Base-by-base conservation (phyloP, 2,329 filamentous ascomycete species). In the Sporothrix sp. region DNA sequence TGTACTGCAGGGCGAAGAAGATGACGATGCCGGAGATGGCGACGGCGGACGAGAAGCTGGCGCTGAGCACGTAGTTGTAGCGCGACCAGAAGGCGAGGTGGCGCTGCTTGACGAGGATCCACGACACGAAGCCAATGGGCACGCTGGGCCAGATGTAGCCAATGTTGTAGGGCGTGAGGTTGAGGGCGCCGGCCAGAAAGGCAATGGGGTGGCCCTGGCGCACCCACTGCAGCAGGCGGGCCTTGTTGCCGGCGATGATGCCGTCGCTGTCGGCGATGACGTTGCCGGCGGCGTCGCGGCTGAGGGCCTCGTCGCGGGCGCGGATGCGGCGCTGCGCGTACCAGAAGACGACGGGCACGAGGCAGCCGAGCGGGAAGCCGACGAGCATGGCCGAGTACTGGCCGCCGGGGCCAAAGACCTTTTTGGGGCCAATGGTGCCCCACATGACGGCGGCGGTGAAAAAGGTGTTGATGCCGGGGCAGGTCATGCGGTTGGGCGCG, bases 381-480 rank as follows among this genome's bases (percentile, higher is more conserved):
- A 73, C 57, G 30, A 77, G 60, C 1, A 72, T 68, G 43, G 68
- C 63, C 3, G 66, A 70, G 61, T 78, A 78, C 51, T 71, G 67
- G 5, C 73, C 71, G 8, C 68, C 61, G 16, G 64, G 62, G 36
- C 69, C 71, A 59, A 76, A 77, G 56, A 78, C 71, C 38, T 73
- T 70, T 14, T 65, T 60, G 1, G 76, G 75, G 1, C 76, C 80
- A 50, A 84, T 78, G 16, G 78, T 69, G 52, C 79, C 79, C 79
- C 78, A 81, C 50, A 80, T 73, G 4, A 81, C 69, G 21, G 74
- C 77, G 16, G 73, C 74, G 21, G 76, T 79, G 66, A 77, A 82
- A 60, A 81, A 82, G 0, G 79, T 76, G 25, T 71, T 71, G n/a
- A 74, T 74, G 39, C 71, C 70, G 7, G 79, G 78, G 59, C 78